These are phyloP conservation scores for Rhipidocladum racemiflorum DNA, from an alignment of 176 grass and related monocot species.

Conservation along the genomic window DNA sequence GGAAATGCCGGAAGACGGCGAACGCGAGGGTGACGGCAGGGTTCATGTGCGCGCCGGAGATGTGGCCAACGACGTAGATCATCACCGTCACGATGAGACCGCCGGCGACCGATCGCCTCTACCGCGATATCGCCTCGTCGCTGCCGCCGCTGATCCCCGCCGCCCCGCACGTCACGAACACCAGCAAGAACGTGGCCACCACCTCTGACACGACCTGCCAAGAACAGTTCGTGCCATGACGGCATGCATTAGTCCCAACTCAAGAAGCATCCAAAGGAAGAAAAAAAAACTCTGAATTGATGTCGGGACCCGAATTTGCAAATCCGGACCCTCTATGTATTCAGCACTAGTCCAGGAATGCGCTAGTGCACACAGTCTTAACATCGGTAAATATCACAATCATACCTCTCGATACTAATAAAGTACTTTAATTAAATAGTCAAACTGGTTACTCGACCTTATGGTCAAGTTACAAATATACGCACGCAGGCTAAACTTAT, in stretches of 20 bases:
- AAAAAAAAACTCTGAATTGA: neutral
- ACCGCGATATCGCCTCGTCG: slow-evolving; percentile 61
- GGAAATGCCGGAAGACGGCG: slow-evolving; percentile 81
- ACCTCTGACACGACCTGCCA: slow-evolving; percentile 78
- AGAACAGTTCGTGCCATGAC: neutral
- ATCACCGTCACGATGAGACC: slow-evolving; percentile 94
- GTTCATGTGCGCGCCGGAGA: slow-evolving; percentile 99
- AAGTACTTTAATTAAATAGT: too few relatives aligned
- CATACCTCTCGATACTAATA: too few relatives aligned
- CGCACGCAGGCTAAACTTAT: too few relatives aligned
- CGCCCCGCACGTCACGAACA: slow-evolving; percentile 83
- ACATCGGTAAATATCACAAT: too few relatives aligned
- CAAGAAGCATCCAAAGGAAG: neutral
- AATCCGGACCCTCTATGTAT: too few relatives aligned
- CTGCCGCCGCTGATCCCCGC: slow-evolving; percentile 51
- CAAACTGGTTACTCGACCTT: too few relatives aligned
- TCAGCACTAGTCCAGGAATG: too few relatives aligned
- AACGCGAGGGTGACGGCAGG: slow-evolving; percentile 92
- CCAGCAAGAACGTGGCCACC: slow-evolving; percentile 82
- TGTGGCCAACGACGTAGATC: slow-evolving; percentile 95
- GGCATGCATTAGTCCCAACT: neutral
- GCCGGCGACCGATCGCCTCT: slow-evolving; percentile 80
- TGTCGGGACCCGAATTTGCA: too few relatives aligned
- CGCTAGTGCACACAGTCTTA: too few relatives aligned
- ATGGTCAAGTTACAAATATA: too few relatives aligned